phyloP scores from a whole-genome alignment of 352 stramenopile species.

The Pythium plurisporium region DNA sequence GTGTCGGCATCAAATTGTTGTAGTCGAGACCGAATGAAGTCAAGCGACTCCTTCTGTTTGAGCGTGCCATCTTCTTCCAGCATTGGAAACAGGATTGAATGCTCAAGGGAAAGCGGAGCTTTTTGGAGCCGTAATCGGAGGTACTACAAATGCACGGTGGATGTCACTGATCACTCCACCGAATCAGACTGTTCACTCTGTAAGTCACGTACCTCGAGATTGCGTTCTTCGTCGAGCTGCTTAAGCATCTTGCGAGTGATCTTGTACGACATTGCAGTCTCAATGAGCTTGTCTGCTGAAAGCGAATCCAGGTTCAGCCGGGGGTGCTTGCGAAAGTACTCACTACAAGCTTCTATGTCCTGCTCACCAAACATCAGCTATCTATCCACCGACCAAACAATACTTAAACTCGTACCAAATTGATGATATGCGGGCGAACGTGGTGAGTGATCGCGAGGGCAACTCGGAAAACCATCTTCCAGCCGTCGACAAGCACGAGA shows the following conservation, averaged over 20 bases:
- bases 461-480: conserved; percentile 71
- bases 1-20: conserved; percentile 56
- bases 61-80: conserved; percentile 36
- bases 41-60: conserved; percentile 38
- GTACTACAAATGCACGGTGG: conserved; percentile 32
- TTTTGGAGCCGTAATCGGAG: conserved; percentile 63
- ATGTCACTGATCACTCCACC: not conserved
- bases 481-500: conserved; percentile 68
- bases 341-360: conserved; percentile 61
- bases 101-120: conserved; percentile 51
- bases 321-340: conserved; percentile 64
- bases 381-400: no score
- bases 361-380: no score
- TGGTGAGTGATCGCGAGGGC: conserved; percentile 59
- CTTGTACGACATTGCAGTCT: conserved; percentile 50
- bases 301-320: conserved; percentile 41
- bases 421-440: conserved; percentile 49
- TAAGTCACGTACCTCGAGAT: conserved; percentile 47
- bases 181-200: no score
- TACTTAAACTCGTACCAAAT: conserved; percentile 54
- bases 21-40: conserved; percentile 59
- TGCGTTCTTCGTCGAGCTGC: conserved; percentile 60
- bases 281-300: conserved; percentile 36
- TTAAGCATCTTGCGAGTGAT: conserved; percentile 54
- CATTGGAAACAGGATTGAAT: conserved; percentile 70